Conservation (phyloP, 2,329 filamentous ascomycete species). For the Delphinella strobiligena region DNA sequence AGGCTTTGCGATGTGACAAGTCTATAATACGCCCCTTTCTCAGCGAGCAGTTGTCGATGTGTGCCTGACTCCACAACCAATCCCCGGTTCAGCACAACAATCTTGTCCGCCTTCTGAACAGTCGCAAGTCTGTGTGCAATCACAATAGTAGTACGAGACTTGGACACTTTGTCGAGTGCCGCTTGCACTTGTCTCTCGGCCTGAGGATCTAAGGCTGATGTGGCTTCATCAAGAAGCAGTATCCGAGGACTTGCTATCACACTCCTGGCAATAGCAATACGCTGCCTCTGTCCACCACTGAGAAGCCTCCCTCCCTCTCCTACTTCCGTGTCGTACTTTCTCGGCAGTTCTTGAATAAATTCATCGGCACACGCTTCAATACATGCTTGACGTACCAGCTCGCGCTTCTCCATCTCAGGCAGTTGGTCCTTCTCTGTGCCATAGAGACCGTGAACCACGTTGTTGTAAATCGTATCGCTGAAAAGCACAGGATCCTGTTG, state of each 20-base stretch:
- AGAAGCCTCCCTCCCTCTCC: slow-evolving; percentile 25
- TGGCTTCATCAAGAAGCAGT: slow-evolving; percentile 28
- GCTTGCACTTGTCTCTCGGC: slow-evolving; percentile 25
- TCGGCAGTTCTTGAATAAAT: slow-evolving; percentile 47
- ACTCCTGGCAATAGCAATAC: slow-evolving; percentile 26
- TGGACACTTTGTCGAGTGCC: slow-evolving; percentile 21
- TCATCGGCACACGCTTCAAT: slow-evolving; percentile 51
- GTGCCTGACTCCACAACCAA: slow-evolving; percentile 34
- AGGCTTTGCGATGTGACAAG: slow-evolving; percentile 37
- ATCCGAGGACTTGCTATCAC: slow-evolving; percentile 26
- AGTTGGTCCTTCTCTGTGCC: slow-evolving; percentile 24
- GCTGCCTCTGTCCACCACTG: slow-evolving; percentile 28
- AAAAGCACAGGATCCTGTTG: slow-evolving; percentile 41
- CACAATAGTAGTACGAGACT: slow-evolving; percentile 28
- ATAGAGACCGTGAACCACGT: slow-evolving; percentile 40
- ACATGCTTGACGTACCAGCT: slow-evolving; percentile 38
- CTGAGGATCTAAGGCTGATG: slow-evolving; percentile 28
- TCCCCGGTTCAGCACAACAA: slow-evolving; percentile 38
- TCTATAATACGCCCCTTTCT: slow-evolving; percentile 30
- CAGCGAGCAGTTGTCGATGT: slow-evolving; percentile 33
- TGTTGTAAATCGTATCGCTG: slow-evolving; percentile 40
- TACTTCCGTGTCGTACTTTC: slow-evolving; percentile 49
- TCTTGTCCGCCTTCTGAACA: slow-evolving; percentile 28
- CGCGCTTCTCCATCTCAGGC: slow-evolving; percentile 39
- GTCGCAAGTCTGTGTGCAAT: slow-evolving; percentile 32